These are phyloP conservation scores for Vitis hybrid DNA, from an alignment of 177 flowering plant species.

Conservation along the genomic window DNA sequence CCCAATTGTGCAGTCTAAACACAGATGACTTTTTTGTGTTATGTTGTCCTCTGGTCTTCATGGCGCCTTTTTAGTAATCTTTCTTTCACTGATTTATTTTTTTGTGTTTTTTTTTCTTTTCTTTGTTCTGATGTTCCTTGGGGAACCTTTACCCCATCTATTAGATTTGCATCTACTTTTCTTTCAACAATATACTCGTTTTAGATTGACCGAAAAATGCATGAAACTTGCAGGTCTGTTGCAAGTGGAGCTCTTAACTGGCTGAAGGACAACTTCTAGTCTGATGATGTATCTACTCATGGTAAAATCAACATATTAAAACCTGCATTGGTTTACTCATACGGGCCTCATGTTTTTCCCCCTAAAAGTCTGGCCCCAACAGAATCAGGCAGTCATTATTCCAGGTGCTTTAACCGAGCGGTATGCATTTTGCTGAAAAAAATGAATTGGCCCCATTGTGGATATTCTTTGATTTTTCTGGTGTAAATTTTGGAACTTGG, in stretches of 20 bases:
- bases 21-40: too few relatives aligned
- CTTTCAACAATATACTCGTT: too few relatives aligned
- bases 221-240: conserved; percentile 52
- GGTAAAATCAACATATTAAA: not conserved
- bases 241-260: conserved; percentile 80
- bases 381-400: conserved; percentile 1
- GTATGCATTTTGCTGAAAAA: not conserved
- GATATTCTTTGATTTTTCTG: conserved; percentile 28
- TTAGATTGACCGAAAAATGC: not conserved
- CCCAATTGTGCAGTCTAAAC: too few relatives aligned
- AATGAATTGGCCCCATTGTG: not conserved
- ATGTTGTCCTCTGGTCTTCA: too few relatives aligned
- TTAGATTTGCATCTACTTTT: not conserved
- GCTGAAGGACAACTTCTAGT: conserved; percentile 73
- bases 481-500: conserved; percentile 6
- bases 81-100: too few relatives aligned
- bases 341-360: not conserved
- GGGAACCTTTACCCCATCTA: too few relatives aligned
- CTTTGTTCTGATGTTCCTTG: not conserved
- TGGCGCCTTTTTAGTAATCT: too few relatives aligned
- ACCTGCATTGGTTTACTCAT: not conserved
- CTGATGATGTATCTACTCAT: not conserved
- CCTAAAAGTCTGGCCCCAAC: not conserved
- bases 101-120: too few relatives aligned
- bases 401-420: not conserved